Evolutionary conservation across 805 yeast genomes (phyloP).

Genomic region (Starmerella gropengiesseri): DNA sequence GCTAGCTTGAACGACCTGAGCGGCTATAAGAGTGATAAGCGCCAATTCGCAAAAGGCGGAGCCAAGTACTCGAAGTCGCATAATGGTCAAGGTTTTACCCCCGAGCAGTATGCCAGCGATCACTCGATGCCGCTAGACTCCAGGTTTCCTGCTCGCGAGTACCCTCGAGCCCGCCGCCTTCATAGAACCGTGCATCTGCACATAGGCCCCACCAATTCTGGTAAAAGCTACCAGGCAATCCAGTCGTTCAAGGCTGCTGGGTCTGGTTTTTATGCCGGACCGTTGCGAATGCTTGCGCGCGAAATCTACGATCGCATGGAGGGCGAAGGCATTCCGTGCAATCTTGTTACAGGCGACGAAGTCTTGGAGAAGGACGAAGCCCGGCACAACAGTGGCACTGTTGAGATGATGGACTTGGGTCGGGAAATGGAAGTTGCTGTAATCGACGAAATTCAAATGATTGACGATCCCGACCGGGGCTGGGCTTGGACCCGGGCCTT

Average conservation of each 20-base stretch:
- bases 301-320: conserved; percentile 81
- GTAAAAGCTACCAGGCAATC: conserved; percentile 81
- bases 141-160: conserved; percentile 63
- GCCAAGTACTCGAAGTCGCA: no score
- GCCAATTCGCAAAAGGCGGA: no score
- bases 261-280: conserved; percentile 89
- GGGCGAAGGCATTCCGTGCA: conserved; percentile 56
- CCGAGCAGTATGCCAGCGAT: no score
- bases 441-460: conserved; percentile 94
- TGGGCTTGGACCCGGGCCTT: conserved; percentile 91
- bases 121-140: conserved; percentile 39
- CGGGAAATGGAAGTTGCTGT: conserved; percentile 74
- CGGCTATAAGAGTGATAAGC: no score
- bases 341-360: conserved; percentile 92
- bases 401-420: conserved; percentile 77
- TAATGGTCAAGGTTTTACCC: no score
- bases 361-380: conserved; percentile 68
- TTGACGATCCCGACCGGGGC: conserved; percentile 68
- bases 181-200: conserved; percentile 78
- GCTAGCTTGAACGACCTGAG: no score
- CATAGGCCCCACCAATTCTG: conserved; percentile 95
- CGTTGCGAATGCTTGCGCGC: conserved; percentile 77
- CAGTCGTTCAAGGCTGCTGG: conserved; percentile 51
- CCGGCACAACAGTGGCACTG: conserved; percentile 71
- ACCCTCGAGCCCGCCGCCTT: conserved; percentile 70